Evolutionary conservation across 2,329 filamentous ascomycete genomes (phyloP).

Genomic region (Trichophyton schoenleinii): DNA sequence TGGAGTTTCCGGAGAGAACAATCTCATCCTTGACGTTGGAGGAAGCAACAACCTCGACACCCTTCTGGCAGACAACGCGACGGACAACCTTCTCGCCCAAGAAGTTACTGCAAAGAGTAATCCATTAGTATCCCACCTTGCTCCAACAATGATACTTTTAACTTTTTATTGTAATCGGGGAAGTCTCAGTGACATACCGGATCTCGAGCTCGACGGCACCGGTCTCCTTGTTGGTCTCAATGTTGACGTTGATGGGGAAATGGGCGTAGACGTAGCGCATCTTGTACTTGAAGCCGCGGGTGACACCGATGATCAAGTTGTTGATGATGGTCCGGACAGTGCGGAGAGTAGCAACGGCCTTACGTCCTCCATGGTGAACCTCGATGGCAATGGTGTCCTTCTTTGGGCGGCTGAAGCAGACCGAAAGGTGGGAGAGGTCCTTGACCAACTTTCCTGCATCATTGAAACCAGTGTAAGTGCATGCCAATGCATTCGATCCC

Average conservation of each 20-base stretch:
- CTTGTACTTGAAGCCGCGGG: slow-evolving; percentile 99
- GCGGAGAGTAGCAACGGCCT: slow-evolving; percentile 94
- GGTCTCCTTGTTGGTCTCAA: slow-evolving; percentile 91
- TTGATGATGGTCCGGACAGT: slow-evolving; percentile 97
- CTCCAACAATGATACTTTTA: no score
- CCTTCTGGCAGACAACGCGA: slow-evolving; percentile 73
- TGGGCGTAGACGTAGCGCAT: slow-evolving; percentile 99
- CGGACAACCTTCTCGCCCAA: slow-evolving; percentile 99
- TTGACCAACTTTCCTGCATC: slow-evolving; percentile 78
- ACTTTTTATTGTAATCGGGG: no score
- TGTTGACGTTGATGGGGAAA: slow-evolving; percentile 99
- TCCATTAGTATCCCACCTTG: not conserved
- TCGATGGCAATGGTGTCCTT: slow-evolving; percentile 87
- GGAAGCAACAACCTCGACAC: slow-evolving; percentile 83
- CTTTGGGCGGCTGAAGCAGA: slow-evolving; percentile 84
- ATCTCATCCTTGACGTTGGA: slow-evolving; percentile 97
- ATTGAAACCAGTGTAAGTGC: not conserved
- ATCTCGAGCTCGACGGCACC: slow-evolving; percentile 89
- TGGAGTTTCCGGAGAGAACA: slow-evolving; percentile 78
- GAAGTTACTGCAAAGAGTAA: slow-evolving; percentile 62
- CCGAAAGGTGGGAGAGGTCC: slow-evolving; percentile 90
- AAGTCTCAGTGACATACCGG: slow-evolving; percentile 48
- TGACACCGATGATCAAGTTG: slow-evolving; percentile 97
- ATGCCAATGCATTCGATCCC: not conserved
- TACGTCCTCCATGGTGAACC: slow-evolving; percentile 96